Conservation (phyloP, 2,329 filamentous ascomycete species). For the Pseudogymnoascus sp. region DNA sequence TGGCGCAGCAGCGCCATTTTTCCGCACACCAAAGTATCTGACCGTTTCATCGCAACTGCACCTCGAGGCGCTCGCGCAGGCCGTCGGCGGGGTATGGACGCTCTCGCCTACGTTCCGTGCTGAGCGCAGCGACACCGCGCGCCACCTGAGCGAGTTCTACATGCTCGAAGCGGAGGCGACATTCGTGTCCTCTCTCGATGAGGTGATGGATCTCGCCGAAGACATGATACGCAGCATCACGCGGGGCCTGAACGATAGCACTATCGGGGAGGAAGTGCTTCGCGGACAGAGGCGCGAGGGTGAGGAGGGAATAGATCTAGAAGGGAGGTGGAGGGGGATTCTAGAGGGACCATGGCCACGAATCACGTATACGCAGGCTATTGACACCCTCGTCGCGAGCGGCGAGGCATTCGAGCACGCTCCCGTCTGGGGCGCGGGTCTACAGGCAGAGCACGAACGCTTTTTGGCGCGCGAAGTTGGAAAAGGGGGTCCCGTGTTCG, state of each 20-base stretch:
- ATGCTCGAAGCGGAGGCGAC: constrained; percentile 92
- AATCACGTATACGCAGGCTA: constrained; percentile 74
- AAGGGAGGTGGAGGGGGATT: constrained; percentile 65
- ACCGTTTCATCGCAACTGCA: constrained; percentile 94
- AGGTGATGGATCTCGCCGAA: constrained; percentile 74
- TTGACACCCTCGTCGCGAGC: constrained; percentile 57
- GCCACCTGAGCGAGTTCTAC: constrained; percentile 95
- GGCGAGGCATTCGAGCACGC: constrained; percentile 54
- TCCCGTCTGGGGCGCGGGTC: constrained; percentile 62
- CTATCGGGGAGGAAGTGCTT: constrained; percentile 47
- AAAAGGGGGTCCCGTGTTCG: constrained; percentile 63
- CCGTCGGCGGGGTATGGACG: constrained; percentile 86
- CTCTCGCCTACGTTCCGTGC: constrained; percentile 90
- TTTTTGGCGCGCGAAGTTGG: constrained; percentile 63
- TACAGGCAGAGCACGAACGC: constrained; percentile 89
- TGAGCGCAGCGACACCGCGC: constrained; percentile 84
- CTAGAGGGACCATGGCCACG: constrained; percentile 58
- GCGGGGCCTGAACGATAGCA: constrained; percentile 35
- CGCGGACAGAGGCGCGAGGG: constrained; percentile 34
- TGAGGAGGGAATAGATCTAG: constrained; percentile 36
- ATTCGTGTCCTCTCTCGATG: constrained; percentile 61
- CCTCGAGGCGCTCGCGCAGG: constrained; percentile 82
- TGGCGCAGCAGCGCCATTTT: constrained; percentile 48
- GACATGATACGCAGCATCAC: constrained; percentile 58
- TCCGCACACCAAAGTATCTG: constrained; percentile 80